phyloP scores from a whole-genome alignment of 371 early-diverging fungal species.

The Nosema muscidifuracis region DNA sequence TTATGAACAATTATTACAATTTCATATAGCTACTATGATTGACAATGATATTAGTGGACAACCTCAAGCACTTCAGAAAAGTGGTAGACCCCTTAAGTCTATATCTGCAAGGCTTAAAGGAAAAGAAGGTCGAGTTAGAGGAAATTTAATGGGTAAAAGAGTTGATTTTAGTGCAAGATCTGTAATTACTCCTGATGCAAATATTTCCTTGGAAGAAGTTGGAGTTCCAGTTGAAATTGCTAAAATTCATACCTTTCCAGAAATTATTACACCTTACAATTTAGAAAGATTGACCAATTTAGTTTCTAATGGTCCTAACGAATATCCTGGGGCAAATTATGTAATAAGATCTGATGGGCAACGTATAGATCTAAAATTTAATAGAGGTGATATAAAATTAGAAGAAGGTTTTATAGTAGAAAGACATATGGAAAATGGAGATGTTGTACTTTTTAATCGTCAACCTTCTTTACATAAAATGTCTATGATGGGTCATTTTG shows the following conservation, averaged over 20 bases:
- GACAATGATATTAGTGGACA: conserved; percentile 94
- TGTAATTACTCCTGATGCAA: conserved; percentile 98
- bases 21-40: conserved; percentile 95
- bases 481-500: conserved; percentile 99
- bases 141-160: conserved; percentile 99
- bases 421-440: conserved; percentile 87
- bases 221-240: conserved; percentile 97
- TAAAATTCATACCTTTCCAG: conserved; percentile 90
- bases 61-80: conserved; percentile 85
- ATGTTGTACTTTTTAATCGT: conserved; percentile 96
- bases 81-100: conserved; percentile 89
- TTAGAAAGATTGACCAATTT: conserved; percentile 75
- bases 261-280: conserved; percentile 93
- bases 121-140: conserved; percentile 96
- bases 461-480: conserved; percentile 99
- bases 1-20: conserved; percentile 85
- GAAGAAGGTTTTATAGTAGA: conserved; percentile 88
- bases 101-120: conserved; percentile 94
- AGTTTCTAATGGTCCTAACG: conserved; percentile 87
- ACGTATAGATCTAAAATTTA: conserved; percentile 84
- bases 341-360: conserved; percentile 90
- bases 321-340: conserved; percentile 96
- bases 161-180: conserved; percentile 98
- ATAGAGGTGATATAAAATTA: conserved; percentile 77
- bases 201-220: conserved; percentile 88